Percentiles rank a stretch among this genome's conserved stretches.
These are phyloP conservation scores for Cercospora sesami DNA, from an alignment of 2,329 filamentous ascomycete genomes.

Conservation along the genomic window DNA sequence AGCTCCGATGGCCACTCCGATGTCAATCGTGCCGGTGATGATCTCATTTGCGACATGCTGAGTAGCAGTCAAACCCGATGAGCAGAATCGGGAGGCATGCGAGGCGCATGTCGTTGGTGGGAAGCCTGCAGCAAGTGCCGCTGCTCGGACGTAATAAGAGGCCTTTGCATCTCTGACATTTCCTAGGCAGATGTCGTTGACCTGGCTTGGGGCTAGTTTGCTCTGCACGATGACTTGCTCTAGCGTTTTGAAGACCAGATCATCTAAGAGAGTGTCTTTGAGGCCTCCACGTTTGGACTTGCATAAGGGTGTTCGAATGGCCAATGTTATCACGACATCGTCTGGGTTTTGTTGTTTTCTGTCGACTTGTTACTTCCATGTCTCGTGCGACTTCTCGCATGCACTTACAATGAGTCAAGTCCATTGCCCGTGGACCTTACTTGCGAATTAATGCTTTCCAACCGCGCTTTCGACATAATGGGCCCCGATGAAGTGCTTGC, in stretches of 20 bases:
- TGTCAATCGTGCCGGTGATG: conserved; percentile 65
- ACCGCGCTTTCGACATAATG: neutral
- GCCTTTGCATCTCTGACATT: conserved; percentile 83
- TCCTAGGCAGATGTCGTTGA: conserved; percentile 78
- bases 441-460: neutral
- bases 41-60: conserved; percentile 74
- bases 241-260: conserved; percentile 77
- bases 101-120: conserved; percentile 80
- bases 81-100: conserved; percentile 86
- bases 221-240: conserved; percentile 54
- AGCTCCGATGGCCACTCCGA: conserved; percentile 82
- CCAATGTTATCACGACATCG: conserved; percentile 94
- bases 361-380: no score
- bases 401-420: neutral
- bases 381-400: neutral
- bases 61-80: conserved; percentile 72
- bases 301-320: conserved; percentile 81
- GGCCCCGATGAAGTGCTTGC: neutral
- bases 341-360: conserved; percentile 69
- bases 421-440: neutral
- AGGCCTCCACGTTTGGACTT: conserved; percentile 91
- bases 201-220: conserved; percentile 38
- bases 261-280: conserved; percentile 91
- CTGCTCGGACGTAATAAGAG: conserved; percentile 83
- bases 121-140: conserved; percentile 83